phyloP scores from a whole-genome alignment of 495 filamentous ascomycete genomes.

The Daldinia caldariorum region DNA sequence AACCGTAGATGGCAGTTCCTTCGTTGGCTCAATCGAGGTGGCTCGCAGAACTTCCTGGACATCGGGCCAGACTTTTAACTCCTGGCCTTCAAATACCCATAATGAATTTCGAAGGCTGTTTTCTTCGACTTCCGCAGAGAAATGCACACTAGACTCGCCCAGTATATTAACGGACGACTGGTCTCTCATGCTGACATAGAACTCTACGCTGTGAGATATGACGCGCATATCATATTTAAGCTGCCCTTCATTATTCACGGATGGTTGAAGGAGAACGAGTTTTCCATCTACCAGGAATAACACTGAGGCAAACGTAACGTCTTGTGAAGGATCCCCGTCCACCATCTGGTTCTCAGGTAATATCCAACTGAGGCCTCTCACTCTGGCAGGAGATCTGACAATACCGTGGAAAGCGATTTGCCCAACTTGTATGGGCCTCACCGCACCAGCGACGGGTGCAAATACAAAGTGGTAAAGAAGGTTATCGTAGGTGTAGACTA shows the following conservation, averaged over 20 bases:
- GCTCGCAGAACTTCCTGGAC: slow-evolving; percentile 84
- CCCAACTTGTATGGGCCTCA: slow-evolving; percentile 88
- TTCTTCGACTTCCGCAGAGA: slow-evolving; percentile 49
- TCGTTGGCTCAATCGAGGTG: slow-evolving; percentile 65
- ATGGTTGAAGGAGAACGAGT: slow-evolving; percentile 89
- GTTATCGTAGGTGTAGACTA: slow-evolving; percentile 98
- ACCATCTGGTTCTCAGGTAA: slow-evolving; percentile 89
- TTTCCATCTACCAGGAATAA: slow-evolving; percentile 96
- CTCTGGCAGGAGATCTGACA: slow-evolving; percentile 89
- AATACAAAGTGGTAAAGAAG: slow-evolving; percentile 95
- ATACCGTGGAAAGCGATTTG: slow-evolving; percentile 98
- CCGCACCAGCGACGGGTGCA: slow-evolving; percentile 68
- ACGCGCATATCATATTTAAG: slow-evolving; percentile 98
- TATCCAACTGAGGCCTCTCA: slow-evolving; percentile 95
- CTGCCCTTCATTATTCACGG: slow-evolving; percentile 75
- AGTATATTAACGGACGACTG: slow-evolving; percentile 63
- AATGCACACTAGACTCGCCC: slow-evolving; percentile 33
- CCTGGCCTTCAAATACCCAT: slow-evolving; percentile 90
- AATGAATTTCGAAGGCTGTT: slow-evolving; percentile 82
- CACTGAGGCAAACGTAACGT: slow-evolving; percentile 93
- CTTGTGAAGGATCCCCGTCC: slow-evolving; percentile 93
- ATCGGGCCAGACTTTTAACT: slow-evolving; percentile 87
- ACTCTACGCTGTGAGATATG: slow-evolving; percentile 94
- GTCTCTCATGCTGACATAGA: slow-evolving; percentile 91
- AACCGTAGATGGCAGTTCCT: slow-evolving; percentile 71